phyloP scores from a whole-genome alignment of 345 rosid genomes.

The Ricinus communis region DNA sequence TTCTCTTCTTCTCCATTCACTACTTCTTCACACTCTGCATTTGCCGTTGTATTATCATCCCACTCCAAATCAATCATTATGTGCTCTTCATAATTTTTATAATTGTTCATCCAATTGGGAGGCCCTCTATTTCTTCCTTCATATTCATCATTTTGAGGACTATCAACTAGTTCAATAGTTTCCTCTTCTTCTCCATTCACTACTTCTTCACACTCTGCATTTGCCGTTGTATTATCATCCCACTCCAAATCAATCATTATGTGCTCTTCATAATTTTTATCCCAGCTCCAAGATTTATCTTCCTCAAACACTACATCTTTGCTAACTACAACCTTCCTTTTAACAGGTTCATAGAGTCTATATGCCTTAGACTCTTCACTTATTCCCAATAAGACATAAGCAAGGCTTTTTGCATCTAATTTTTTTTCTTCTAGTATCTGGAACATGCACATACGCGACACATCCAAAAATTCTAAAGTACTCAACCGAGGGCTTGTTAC shows the following conservation, averaged over 20 bases:
- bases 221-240: too few species aligned
- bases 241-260: background rate
- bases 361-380: constrained; percentile 14
- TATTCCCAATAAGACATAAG: constrained; percentile 11
- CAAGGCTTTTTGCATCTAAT: constrained; percentile 3
- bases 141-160: background rate
- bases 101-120: constrained; percentile 2
- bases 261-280: background rate
- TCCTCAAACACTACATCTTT: constrained; percentile 7
- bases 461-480: too few species aligned
- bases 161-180: background rate
- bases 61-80: background rate
- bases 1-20: background rate
- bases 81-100: too few species aligned
- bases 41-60: background rate
- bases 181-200: background rate
- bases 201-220: background rate
- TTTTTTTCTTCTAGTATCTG: constrained; percentile 8
- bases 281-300: background rate
- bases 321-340: background rate
- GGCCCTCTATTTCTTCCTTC: background rate
- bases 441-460: constrained; percentile 6
- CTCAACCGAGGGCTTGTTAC: too few species aligned
- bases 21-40: background rate
- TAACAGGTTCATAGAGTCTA: background rate